Percentiles rank a stretch among this genome's conserved stretches.
Conservation (phyloP, 768 basidiomycete species). For the Termitomyces heimii region DNA sequence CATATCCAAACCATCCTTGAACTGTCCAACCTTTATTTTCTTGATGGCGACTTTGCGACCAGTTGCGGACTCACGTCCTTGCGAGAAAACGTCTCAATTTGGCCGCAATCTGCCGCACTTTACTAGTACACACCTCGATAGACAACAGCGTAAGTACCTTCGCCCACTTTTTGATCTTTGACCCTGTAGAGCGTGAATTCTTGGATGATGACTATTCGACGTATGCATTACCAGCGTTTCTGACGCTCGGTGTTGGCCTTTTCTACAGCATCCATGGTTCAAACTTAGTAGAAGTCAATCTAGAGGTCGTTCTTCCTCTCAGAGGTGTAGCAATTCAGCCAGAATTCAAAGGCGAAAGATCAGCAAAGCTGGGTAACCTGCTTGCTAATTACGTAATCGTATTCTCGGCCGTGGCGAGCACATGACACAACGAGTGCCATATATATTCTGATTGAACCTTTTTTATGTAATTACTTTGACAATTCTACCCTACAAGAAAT, state of each 20-base stretch:
- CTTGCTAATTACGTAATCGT: background rate
- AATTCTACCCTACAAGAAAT: no score
- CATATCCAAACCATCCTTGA: conserved; percentile 99
- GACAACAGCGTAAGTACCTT: conserved; percentile 95
- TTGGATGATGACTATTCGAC: background rate
- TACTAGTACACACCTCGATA: conserved; percentile 62
- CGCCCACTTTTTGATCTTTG: conserved; percentile 79
- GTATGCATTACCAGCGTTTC: conserved; percentile 48
- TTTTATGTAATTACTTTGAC: no score
- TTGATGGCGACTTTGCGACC: conserved; percentile 93
- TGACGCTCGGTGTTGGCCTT: conserved; percentile 70
- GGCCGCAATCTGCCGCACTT: background rate
- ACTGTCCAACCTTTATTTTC: conserved; percentile 95
- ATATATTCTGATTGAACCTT: no score
- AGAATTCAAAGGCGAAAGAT: background rate
- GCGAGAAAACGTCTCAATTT: background rate
- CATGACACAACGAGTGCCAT: no score
- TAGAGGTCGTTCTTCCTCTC: background rate
- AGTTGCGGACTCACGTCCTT: conserved; percentile 71
- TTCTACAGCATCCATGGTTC: conserved; percentile 75
- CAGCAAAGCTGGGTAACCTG: background rate
- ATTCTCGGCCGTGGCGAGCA: no score
- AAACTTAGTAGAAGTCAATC: background rate
- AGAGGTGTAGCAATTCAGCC: background rate
- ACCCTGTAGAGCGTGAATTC: conserved; percentile 37